Conservation (phyloP, 768 basidiomycete species). For the Daedalea quercina region DNA sequence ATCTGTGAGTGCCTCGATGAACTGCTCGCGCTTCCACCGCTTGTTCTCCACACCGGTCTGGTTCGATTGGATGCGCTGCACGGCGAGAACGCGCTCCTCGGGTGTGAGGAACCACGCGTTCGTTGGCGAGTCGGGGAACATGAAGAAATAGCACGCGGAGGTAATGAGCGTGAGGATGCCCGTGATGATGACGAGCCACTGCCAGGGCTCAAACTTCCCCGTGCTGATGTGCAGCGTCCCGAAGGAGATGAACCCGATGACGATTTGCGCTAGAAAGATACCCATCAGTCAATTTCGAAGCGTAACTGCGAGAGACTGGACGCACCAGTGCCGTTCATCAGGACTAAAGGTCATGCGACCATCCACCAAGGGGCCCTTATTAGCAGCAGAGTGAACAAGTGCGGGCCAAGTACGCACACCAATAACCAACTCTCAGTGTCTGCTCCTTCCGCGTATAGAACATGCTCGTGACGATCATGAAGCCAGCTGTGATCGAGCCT, state of each 20-base stretch:
- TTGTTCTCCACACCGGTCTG: constrained; percentile 84
- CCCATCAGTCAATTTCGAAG: background rate
- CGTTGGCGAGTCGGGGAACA: constrained; percentile 69
- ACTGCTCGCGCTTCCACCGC: constrained; percentile 74
- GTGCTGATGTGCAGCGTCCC: constrained; percentile 58
- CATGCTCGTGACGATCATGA: constrained; percentile 73
- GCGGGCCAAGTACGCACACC: constrained; percentile 39
- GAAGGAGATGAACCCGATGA: constrained; percentile 63
- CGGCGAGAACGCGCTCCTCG: constrained; percentile 52
- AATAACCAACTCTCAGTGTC: constrained; percentile 64
- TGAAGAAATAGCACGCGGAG: constrained; percentile 38
- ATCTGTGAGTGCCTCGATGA: constrained; percentile 62
- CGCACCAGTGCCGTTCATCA: constrained; percentile 71
- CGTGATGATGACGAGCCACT: constrained; percentile 68
- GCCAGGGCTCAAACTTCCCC: constrained; percentile 56
- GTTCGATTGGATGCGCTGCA: constrained; percentile 55
- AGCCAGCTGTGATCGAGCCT: constrained; percentile 65
- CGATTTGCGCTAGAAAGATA: constrained; percentile 49
- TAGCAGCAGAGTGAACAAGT: background rate
- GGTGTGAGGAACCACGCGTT: constrained; percentile 71
- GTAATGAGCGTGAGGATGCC: constrained; percentile 50
- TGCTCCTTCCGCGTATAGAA: constrained; percentile 72
- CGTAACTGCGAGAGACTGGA: background rate
- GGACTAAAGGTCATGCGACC: constrained; percentile 31
- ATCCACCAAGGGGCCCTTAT: background rate